Conservation (phyloP, 805 yeast species). For the Candida sakaeoensis region DNA sequence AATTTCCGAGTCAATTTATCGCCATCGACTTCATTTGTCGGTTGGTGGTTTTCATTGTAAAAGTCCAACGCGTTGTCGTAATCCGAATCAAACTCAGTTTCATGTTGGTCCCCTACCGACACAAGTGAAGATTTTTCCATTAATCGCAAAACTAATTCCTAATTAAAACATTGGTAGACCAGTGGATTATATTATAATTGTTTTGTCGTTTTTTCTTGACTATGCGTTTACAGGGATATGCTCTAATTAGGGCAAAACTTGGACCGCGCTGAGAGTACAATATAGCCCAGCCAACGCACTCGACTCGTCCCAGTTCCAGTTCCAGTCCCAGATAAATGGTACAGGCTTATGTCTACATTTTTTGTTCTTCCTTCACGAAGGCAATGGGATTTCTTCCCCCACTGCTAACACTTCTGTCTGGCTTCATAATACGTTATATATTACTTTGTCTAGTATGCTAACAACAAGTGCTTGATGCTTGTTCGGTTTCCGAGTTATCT, state of each 20-base stretch:
- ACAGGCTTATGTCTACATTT: too few species aligned
- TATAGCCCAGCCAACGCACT: too few species aligned
- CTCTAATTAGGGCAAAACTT: background rate
- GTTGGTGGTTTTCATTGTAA: constrained; percentile 4
- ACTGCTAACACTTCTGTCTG: too few species aligned
- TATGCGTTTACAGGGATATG: constrained; percentile 1
- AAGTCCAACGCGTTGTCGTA: constrained; percentile 11
- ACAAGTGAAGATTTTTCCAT: background rate
- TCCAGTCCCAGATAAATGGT: too few species aligned
- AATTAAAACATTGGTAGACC: background rate
- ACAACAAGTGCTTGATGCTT: constrained; percentile 16
- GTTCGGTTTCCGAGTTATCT: constrained; percentile 18
- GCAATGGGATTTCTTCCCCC: too few species aligned
- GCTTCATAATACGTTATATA: too few species aligned
- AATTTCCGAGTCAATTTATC: constrained; percentile 28
- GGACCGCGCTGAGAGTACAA: too few species aligned
- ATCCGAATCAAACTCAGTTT: background rate
- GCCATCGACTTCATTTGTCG: background rate
- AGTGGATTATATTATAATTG: background rate
- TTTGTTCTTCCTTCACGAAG: too few species aligned
- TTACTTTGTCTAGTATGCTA: constrained; percentile 5
- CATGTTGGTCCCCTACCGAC: background rate
- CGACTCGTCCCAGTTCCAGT: too few species aligned
- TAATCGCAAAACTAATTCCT: background rate
- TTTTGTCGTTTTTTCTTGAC: background rate